phyloP scores from a whole-genome alignment of 2,329 filamentous ascomycete genomes.

The Fusarium multiceps region DNA sequence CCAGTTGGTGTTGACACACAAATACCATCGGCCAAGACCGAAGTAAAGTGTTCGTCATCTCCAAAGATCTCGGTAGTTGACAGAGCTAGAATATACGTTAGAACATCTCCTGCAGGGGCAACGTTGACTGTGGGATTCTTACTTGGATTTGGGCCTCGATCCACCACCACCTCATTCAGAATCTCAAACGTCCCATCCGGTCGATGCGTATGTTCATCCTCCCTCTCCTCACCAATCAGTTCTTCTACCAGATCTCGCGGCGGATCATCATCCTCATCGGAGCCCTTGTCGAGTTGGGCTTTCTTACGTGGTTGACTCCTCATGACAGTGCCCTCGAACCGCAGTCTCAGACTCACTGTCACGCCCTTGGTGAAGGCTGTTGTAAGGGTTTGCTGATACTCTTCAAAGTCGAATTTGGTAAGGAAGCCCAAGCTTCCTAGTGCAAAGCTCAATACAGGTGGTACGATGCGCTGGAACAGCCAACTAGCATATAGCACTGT shows the following conservation, averaged over 20 bases:
- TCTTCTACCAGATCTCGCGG: constrained; percentile 85
- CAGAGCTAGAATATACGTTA: constrained; percentile 71
- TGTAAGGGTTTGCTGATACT: constrained; percentile 75
- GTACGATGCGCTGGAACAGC: constrained; percentile 95
- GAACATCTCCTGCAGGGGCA: constrained; percentile 3
- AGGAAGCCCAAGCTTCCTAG: constrained; percentile 93
- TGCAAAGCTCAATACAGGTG: constrained; percentile 90
- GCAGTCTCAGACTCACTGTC: constrained; percentile 84
- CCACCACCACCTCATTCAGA: constrained; percentile 95
- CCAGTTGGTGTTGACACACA: constrained; percentile 95
- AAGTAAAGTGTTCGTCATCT: constrained; percentile 95
- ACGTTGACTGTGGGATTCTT: constrained; percentile 52
- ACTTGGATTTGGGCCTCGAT: constrained; percentile 93
- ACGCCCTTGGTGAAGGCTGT: constrained; percentile 84
- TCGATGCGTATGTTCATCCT: constrained; percentile 84
- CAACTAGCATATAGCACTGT: constrained; percentile 96
- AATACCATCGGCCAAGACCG: constrained; percentile 90
- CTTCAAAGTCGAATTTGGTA: constrained; percentile 93
- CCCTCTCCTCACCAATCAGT: constrained; percentile 84
- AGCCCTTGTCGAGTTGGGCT: constrained; percentile 34
- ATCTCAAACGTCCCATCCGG: constrained; percentile 90
- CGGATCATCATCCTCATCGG: constrained; percentile 52
- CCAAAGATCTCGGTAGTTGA: constrained; percentile 92
- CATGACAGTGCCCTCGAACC: constrained; percentile 96
- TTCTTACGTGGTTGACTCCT: constrained; percentile 69